These are phyloP conservation scores for Russula griseocarnosa DNA, from an alignment of 768 basidiomycete species.

Conservation along the genomic window DNA sequence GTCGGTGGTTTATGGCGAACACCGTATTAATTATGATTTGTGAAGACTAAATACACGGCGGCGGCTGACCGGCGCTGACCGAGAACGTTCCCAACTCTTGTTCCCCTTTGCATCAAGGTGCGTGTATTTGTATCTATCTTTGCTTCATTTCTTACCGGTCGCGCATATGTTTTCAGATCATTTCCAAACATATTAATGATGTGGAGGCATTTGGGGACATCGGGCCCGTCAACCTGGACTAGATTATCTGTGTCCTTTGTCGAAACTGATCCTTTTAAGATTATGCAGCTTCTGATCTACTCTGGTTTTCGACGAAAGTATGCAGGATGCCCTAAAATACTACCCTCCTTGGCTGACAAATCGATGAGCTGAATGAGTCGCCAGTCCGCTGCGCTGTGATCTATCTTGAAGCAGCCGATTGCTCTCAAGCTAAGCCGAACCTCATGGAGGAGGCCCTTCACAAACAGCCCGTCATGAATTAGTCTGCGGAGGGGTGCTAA, in stretches of 20 bases:
- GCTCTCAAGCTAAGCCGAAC: constrained; percentile 40
- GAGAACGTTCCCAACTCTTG: constrained; percentile 63
- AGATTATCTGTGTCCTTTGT: constrained; percentile 76
- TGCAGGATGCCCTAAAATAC: constrained; percentile 74
- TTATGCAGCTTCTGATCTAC: neutral
- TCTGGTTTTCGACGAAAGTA: constrained; percentile 4
- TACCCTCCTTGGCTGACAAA: constrained; percentile 51
- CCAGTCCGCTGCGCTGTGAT: constrained; percentile 47
- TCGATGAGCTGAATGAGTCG: constrained; percentile 48
- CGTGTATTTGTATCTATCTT: constrained; percentile 25
- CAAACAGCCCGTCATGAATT: constrained; percentile 30
- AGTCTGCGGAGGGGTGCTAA: neutral
- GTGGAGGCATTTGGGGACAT: constrained; percentile 88
- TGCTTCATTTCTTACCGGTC: neutral
- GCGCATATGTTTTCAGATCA: constrained; percentile 47
- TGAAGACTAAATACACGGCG: constrained; percentile 82
- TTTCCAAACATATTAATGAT: constrained; percentile 82
- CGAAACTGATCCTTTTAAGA: constrained; percentile 77
- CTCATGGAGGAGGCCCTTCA: constrained; percentile 43
- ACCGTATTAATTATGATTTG: constrained; percentile 2
- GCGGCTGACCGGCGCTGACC: constrained; percentile 71
- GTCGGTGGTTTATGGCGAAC: neutral
- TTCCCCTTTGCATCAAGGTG: constrained; percentile 78
- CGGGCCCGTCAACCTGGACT: constrained; percentile 76
- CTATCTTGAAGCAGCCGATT: constrained; percentile 43